These are phyloP conservation scores for Babesia sp. DNA, from an alignment of 169 alveolate genomes.

Conservation along the genomic window DNA sequence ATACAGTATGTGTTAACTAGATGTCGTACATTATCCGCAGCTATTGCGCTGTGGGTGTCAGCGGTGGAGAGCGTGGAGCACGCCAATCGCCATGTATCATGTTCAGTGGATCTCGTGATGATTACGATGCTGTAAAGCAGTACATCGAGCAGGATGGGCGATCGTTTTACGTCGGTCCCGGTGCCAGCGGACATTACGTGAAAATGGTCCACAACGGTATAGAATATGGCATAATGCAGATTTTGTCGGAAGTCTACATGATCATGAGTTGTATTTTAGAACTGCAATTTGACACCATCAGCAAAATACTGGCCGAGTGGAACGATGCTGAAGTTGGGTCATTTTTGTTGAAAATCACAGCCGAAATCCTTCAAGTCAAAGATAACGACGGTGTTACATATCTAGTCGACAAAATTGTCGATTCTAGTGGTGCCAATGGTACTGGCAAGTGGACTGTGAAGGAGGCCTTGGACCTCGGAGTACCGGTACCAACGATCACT, in stretches of 20 bases:
- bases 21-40: slow-evolving; percentile 34
- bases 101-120: slow-evolving; percentile 81
- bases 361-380: slow-evolving; percentile 71
- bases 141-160: slow-evolving; percentile 51
- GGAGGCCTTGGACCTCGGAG: slow-evolving; percentile 81
- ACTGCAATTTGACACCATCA: slow-evolving; percentile 38
- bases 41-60: slow-evolving; percentile 83
- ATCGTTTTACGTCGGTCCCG: slow-evolving; percentile 76
- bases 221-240: slow-evolving; percentile 84
- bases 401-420: slow-evolving; percentile 76
- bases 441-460: slow-evolving; percentile 86
- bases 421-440: slow-evolving; percentile 81
- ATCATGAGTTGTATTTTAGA: slow-evolving; percentile 17
- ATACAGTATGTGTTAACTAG: slow-evolving; percentile 42
- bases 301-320: slow-evolving; percentile 65
- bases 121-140: slow-evolving; percentile 66
- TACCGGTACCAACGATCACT: slow-evolving; percentile 82
- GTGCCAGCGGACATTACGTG: slow-evolving; percentile 83
- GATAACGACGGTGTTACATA: slow-evolving; percentile 68
- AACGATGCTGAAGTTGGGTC: slow-evolving; percentile 65
- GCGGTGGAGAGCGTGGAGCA: slow-evolving; percentile 87
- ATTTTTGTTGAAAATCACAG: slow-evolving; percentile 77
- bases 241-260: slow-evolving; percentile 73
- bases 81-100: slow-evolving; percentile 80
- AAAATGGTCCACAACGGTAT: slow-evolving; percentile 88